A percentile compares a stretch with the other conserved stretches of the same genome.
Evolutionary conservation across 2,329 filamentous ascomycete genomes (phyloP).

Genomic region (Venturia oleaginea): DNA sequence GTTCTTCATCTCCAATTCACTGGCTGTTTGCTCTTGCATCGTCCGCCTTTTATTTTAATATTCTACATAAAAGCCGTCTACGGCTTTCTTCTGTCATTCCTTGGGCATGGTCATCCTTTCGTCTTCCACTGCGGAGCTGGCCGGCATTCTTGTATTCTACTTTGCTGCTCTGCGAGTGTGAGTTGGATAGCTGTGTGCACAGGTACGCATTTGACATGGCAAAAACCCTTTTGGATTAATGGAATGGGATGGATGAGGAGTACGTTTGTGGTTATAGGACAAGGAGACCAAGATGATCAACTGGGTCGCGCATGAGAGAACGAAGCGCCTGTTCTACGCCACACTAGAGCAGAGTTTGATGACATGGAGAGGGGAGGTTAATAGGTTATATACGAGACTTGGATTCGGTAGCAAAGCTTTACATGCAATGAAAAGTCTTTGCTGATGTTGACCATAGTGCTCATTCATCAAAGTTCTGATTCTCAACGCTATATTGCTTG

Average conservation of each 20-base stretch:
- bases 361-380: background rate
- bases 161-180: background rate
- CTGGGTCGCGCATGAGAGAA: background rate
- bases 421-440: background rate
- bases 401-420: background rate
- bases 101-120: background rate
- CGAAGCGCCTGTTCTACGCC: background rate
- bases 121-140: background rate
- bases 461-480: too few relatives aligned
- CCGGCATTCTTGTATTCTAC: background rate
- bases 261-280: background rate
- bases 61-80: background rate
- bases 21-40: background rate
- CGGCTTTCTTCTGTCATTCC: background rate
- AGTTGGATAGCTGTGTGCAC: conserved; percentile 1
- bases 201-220: background rate
- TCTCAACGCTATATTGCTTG: too few relatives aligned
- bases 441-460: too few relatives aligned
- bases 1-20: background rate
- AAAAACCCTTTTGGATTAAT: background rate
- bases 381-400: background rate
- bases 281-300: background rate
- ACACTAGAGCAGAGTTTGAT: background rate
- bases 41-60: background rate
- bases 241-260: background rate